phyloP scores from a whole-genome alignment of 169 alveolate genomes.

The Theileria annulata region DNA sequence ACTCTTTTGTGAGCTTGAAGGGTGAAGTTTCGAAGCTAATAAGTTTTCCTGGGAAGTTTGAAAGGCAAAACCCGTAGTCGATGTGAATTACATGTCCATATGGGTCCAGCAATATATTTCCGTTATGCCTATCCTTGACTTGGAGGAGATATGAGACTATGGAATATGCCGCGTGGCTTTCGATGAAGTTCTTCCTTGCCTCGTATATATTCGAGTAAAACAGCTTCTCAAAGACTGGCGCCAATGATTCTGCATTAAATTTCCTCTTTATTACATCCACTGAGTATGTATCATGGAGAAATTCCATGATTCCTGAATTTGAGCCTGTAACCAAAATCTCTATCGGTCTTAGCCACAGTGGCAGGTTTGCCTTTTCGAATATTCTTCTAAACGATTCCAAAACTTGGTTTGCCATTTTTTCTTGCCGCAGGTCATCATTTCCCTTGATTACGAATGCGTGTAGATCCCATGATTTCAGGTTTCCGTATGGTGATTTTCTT shows the following conservation, averaged over 20 bases:
- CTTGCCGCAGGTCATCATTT: conserved; percentile 95
- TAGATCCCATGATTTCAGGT: conserved; percentile 82
- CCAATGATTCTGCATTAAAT: conserved; percentile 71
- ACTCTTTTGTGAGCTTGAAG: conserved; percentile 94
- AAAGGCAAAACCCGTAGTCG: conserved; percentile 92
- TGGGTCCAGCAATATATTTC: conserved; percentile 90
- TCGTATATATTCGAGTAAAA: conserved; percentile 72
- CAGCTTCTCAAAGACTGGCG: conserved; percentile 71
- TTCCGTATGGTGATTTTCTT: conserved; percentile 82
- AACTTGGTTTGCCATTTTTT: conserved; percentile 92
- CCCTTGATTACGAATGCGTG: conserved; percentile 91
- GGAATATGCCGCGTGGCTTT: conserved; percentile 95
- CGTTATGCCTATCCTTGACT: conserved; percentile 95
- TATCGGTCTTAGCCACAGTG: conserved; percentile 90
- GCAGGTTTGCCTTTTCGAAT: conserved; percentile 83
- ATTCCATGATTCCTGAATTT: conserved; percentile 89
- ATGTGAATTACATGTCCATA: conserved; percentile 95
- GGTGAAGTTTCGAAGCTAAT: conserved; percentile 95
- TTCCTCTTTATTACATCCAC: conserved; percentile 75
- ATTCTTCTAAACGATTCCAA: conserved; percentile 86
- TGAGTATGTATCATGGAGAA: conserved; percentile 75
- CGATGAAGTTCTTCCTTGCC: conserved; percentile 86
- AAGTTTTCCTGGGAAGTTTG: conserved; percentile 94
- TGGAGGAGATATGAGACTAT: conserved; percentile 90
- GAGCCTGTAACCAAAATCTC: conserved; percentile 93